These are phyloP conservation scores for Colletotrichum liriopes DNA, from an alignment of 2,329 filamentous ascomycete species.

Conservation along the genomic window DNA sequence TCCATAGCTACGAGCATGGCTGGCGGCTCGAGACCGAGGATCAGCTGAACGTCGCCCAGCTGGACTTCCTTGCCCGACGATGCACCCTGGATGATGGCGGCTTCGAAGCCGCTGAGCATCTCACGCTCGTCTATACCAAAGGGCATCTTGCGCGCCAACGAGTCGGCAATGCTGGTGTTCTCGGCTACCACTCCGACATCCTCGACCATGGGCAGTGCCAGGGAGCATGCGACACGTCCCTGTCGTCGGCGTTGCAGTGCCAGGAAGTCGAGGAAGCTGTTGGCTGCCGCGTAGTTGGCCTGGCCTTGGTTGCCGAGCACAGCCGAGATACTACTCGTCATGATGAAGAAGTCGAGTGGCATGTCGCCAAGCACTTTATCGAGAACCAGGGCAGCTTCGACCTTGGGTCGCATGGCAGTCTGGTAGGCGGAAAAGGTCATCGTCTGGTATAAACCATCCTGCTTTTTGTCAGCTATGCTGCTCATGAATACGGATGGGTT, in stretches of 20 bases:
- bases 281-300: constrained; percentile 72
- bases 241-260: constrained; percentile 54
- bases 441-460: constrained; percentile 34
- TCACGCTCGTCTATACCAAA: constrained; percentile 1
- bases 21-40: background rate
- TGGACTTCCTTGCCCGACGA: background rate
- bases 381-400: constrained; percentile 58
- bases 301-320: constrained; percentile 70
- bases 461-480: constrained; percentile 46
- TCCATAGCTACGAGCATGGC: background rate
- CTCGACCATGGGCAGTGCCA: constrained; percentile 44
- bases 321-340: constrained; percentile 65
- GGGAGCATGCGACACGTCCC: constrained; percentile 52
- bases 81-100: background rate
- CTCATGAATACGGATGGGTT: constrained; percentile 47
- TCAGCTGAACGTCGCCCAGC: constrained; percentile 1
- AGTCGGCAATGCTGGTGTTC: constrained; percentile 1
- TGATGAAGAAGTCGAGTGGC: constrained; percentile 58
- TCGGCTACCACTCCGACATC: background rate
- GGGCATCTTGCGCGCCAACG: constrained; percentile 3
- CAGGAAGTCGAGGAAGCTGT: constrained; percentile 65
- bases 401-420: constrained; percentile 52
- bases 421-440: constrained; percentile 55
- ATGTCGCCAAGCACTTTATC: constrained; percentile 48
- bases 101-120: constrained; percentile 2